Conservation (phyloP, 78 protist genomes). For the Salpingoeca rosetta region DNA sequence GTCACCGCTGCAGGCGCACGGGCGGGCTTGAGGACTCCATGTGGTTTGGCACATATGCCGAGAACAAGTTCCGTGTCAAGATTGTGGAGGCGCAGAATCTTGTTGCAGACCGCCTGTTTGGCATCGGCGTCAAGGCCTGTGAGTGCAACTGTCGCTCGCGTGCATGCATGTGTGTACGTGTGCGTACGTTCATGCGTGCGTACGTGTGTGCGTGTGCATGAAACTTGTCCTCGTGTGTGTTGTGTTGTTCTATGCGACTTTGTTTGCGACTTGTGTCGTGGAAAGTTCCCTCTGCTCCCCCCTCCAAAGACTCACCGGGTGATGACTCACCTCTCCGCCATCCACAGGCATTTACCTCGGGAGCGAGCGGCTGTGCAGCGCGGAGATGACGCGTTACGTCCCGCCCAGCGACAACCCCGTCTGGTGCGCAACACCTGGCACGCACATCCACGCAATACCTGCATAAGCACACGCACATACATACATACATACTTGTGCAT, state of each 20-base stretch:
- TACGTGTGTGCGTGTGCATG: too few relatives aligned
- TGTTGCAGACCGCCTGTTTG: not conserved
- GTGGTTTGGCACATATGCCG: not conserved
- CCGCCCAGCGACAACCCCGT: not conserved
- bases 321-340: too few relatives aligned
- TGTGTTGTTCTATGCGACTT: too few relatives aligned
- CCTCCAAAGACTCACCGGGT: too few relatives aligned
- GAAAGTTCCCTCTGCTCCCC: too few relatives aligned
- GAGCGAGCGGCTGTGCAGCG: not conserved
- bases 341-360: not conserved
- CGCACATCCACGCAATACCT: too few relatives aligned
- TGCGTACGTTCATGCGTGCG: not conserved
- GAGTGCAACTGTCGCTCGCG: not conserved
- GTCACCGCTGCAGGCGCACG: too few relatives aligned
- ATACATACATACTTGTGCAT: not conserved
- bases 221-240: too few relatives aligned
- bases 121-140: not conserved
- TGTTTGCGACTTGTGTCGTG: too few relatives aligned
- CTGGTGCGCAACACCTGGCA: too few relatives aligned
- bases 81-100: not conserved
- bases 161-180: not conserved
- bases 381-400: not conserved
- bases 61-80: not conserved
- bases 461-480: too few relatives aligned
- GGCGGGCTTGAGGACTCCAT: too few relatives aligned